A percentile compares a stretch with the other conserved stretches of the same genome.
Evolutionary conservation across 2,329 filamentous ascomycete species (phyloP).

Genomic region (Trichoderma atroviride): DNA sequence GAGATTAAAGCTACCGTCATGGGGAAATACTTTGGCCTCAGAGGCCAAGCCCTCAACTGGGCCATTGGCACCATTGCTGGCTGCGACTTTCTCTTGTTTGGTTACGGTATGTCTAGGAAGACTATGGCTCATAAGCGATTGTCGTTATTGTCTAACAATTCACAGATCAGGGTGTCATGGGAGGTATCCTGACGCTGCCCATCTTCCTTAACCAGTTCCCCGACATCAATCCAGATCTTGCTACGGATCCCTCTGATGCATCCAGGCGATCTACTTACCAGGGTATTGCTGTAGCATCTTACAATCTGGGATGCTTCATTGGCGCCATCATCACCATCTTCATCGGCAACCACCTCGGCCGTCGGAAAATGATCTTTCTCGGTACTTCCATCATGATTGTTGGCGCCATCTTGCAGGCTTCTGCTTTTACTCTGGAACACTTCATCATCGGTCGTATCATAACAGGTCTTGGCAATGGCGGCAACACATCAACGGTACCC

Average conservation of each 20-base stretch:
- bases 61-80: conserved; percentile 73
- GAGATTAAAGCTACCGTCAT: conserved; percentile 30
- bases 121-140: not conserved
- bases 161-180: conserved; percentile 77
- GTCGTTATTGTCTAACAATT: not conserved
- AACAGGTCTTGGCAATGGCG: conserved; percentile 60
- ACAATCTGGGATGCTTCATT: conserved; percentile 64
- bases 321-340: conserved; percentile 68
- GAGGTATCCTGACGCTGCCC: conserved; percentile 69
- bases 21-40: conserved; percentile 63
- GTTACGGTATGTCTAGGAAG: conserved; percentile 49
- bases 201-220: conserved; percentile 62
- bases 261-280: conserved; percentile 54
- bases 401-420: conserved; percentile 61
- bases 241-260: conserved; percentile 41
- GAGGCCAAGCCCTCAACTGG: conserved; percentile 66
- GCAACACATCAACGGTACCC: conserved; percentile 59
- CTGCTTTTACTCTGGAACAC: conserved; percentile 57
- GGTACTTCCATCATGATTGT: conserved; percentile 61
- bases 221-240: conserved; percentile 49
- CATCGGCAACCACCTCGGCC: conserved; percentile 64
- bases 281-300: conserved; percentile 58
- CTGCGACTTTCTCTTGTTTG: conserved; percentile 68
- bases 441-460: conserved; percentile 62
- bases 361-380: conserved; percentile 61